Conservation (phyloP, 2,329 filamentous ascomycete species). For the Cladosporium austrohemisphaericum region DNA sequence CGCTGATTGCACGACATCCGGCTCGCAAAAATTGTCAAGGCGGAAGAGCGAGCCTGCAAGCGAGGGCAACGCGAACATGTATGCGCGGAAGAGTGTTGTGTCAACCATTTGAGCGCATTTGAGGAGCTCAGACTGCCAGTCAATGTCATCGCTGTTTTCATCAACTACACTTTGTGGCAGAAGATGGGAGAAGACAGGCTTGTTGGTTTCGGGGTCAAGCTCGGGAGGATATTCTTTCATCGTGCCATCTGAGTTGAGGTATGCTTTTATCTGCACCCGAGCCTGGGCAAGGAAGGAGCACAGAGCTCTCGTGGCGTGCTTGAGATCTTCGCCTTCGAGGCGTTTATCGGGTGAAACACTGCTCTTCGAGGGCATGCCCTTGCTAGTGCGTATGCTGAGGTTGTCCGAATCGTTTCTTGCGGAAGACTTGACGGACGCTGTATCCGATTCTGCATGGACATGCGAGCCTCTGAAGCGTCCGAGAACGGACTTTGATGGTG, state of each 20-base stretch:
- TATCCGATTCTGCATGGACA: conserved; percentile 39
- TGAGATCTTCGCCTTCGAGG: conserved; percentile 77
- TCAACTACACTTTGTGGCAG: conserved; percentile 26
- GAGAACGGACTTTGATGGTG: conserved; percentile 42
- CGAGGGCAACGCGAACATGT: conserved; percentile 86
- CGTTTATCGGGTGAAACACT: conserved; percentile 43
- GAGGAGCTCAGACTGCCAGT: conserved; percentile 68
- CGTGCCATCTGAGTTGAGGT: conserved; percentile 56
- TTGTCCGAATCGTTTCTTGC: conserved; percentile 56
- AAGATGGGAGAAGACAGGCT: conserved; percentile 43
- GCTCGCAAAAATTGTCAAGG: conserved; percentile 95
- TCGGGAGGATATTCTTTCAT: conserved; percentile 53
- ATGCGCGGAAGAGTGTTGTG: conserved; percentile 87
- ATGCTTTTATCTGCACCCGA: conserved; percentile 60
- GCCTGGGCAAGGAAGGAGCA: conserved; percentile 87
- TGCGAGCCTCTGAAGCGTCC: conserved; percentile 44
- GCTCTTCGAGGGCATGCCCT: conserved; percentile 41
- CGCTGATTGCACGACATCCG: conserved; percentile 89
- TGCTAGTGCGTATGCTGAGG: conserved; percentile 44
- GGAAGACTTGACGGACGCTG: conserved; percentile 58
- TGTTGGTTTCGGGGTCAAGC: conserved; percentile 39
- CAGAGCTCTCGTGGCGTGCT: conserved; percentile 74
- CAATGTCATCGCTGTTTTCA: conserved; percentile 38
- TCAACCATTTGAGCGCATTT: conserved; percentile 82
- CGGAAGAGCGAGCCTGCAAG: conserved; percentile 88